Conservation (phyloP, 768 basidiomycete species). For the Cantharellus cinnabarinus region DNA sequence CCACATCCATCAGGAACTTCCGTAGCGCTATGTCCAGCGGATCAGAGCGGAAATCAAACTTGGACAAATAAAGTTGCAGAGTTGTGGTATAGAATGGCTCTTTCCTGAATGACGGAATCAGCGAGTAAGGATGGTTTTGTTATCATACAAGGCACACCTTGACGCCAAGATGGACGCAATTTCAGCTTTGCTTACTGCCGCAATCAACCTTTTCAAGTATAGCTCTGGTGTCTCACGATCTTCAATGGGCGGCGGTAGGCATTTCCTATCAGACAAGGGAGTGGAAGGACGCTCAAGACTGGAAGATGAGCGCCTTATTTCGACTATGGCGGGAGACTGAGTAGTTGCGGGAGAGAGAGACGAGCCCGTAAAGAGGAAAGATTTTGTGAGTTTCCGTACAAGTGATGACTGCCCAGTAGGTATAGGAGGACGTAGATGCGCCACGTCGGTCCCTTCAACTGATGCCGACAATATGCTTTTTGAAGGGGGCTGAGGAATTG, state of each 20-base stretch:
- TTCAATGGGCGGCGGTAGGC: neutral
- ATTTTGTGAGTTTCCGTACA: too few relatives aligned
- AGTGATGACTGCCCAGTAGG: too few relatives aligned
- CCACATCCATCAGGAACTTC: conserved; percentile 73
- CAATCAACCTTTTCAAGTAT: conserved; percentile 45
- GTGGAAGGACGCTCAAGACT: neutral
- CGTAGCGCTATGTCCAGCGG: conserved; percentile 86
- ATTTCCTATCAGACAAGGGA: neutral
- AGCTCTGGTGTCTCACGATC: conserved; percentile 45
- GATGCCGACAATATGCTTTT: too few relatives aligned
- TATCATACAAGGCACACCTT: conserved; percentile 27
- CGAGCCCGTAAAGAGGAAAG: too few relatives aligned
- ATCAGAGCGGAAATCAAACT: conserved; percentile 59
- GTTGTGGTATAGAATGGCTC: conserved; percentile 52
- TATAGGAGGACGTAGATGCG: too few relatives aligned
- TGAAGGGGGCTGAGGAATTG: neutral
- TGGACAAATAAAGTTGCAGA: conserved; percentile 46
- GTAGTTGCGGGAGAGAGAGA: too few relatives aligned
- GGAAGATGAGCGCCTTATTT: neutral
- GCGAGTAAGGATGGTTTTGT: conserved; percentile 2
- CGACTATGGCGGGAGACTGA: too few relatives aligned
- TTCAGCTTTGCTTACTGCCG: conserved; percentile 54
- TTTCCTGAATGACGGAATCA: conserved; percentile 24
- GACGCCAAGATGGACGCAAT: conserved; percentile 63
- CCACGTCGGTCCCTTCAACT: too few relatives aligned